Evolutionary conservation across 2,329 filamentous ascomycete genomes (phyloP).

Genomic region (Aspergillus arachidicola): DNA sequence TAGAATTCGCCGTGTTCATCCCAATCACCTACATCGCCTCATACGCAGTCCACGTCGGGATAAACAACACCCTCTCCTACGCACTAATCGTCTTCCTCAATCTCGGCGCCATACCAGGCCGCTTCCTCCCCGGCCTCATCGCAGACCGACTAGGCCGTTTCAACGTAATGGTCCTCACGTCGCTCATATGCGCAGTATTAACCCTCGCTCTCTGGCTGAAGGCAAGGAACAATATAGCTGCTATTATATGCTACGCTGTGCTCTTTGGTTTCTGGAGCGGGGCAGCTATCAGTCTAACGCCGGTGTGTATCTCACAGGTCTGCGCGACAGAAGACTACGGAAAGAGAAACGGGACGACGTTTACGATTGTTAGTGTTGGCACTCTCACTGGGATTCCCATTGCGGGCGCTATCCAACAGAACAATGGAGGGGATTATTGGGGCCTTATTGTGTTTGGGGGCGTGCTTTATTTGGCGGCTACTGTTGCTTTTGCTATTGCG

Average conservation of each 20-base stretch:
- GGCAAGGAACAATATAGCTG: slow-evolving; percentile 11
- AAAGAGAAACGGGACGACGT: slow-evolving; percentile 26
- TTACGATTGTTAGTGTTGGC: slow-evolving; percentile 24
- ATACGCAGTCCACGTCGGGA: slow-evolving; percentile 31
- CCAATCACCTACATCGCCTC: slow-evolving; percentile 39
- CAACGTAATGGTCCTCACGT: slow-evolving; percentile 34
- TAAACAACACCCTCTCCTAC: slow-evolving; percentile 30
- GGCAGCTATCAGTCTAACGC: slow-evolving; percentile 31
- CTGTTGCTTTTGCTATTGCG: slow-evolving; percentile 22
- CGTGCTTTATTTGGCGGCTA: slow-evolving; percentile 22
- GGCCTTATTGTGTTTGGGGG: slow-evolving; percentile 27
- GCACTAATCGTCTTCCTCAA: slow-evolving; percentile 37
- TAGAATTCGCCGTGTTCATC: slow-evolving; percentile 41
- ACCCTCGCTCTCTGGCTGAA: slow-evolving; percentile 27
- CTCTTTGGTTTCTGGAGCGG: slow-evolving; percentile 29
- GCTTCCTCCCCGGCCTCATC: slow-evolving; percentile 34
- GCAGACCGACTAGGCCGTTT: slow-evolving; percentile 39
- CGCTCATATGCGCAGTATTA: slow-evolving; percentile 19
- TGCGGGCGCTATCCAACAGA: slow-evolving; percentile 24
- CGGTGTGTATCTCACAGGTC: slow-evolving; percentile 33
- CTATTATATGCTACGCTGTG: slow-evolving; percentile 20
- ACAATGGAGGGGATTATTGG: slow-evolving; percentile 11
- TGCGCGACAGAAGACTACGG: slow-evolving; percentile 32
- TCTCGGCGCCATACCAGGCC: slow-evolving; percentile 34
- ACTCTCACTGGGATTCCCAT: slow-evolving; percentile 29